Conservation (phyloP, 2,329 filamentous ascomycete species). For the Monosporascus sp. region DNA sequence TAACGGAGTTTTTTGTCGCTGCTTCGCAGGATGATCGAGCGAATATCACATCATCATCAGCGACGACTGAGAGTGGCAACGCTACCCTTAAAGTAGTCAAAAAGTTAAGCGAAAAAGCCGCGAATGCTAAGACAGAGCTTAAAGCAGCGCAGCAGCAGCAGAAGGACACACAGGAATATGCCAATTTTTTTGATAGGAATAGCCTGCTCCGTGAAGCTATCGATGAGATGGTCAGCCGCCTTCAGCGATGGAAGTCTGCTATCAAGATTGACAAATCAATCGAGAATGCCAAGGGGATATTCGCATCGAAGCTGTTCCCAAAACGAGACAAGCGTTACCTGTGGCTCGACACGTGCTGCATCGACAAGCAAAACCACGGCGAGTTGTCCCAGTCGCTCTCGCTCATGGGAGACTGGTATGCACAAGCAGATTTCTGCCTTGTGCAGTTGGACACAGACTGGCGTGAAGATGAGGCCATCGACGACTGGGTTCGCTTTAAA, state of each 20-base stretch:
- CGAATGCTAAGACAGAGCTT: constrained; percentile 2
- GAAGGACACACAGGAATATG: constrained; percentile 4
- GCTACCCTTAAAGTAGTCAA: not conserved
- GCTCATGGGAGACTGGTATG: constrained; percentile 22
- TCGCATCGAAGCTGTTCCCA: constrained; percentile 20
- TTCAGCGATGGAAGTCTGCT: constrained; percentile 22
- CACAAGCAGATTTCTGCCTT: not conserved
- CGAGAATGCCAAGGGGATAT: constrained; percentile 16
- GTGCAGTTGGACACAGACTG: too few species aligned
- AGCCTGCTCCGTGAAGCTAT: constrained; percentile 19
- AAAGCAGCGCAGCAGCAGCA: constrained; percentile 2
- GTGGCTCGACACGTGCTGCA: constrained; percentile 29
- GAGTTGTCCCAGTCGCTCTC: constrained; percentile 26
- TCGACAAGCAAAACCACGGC: constrained; percentile 23
- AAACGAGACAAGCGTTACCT: constrained; percentile 22
- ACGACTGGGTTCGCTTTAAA: too few species aligned
- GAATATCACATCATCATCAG: not conserved
- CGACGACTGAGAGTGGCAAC: not conserved
- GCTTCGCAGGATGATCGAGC: too few species aligned
- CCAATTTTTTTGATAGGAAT: constrained; percentile 15
- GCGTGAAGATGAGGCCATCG: too few species aligned
- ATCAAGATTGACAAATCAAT: constrained; percentile 22
- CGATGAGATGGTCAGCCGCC: constrained; percentile 15
- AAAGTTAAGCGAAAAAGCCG: not conserved
- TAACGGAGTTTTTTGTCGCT: too few species aligned